These are phyloP conservation scores for Apium graveolens DNA, from an alignment of 129 eudicot species.

Conservation along the genomic window DNA sequence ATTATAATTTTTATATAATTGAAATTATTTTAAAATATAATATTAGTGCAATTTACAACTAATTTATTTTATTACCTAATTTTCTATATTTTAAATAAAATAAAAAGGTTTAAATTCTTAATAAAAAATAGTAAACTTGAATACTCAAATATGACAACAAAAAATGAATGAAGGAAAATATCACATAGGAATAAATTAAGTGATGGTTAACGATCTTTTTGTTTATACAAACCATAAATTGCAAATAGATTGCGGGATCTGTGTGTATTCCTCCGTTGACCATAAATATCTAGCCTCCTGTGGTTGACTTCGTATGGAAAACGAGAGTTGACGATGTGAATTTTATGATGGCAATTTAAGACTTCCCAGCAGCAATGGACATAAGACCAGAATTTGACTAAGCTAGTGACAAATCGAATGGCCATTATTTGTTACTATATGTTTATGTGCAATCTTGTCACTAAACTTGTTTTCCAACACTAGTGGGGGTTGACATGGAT, in stretches of 20 bases:
- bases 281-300: background rate
- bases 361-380: background rate
- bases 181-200: too few relatives aligned
- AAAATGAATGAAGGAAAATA: too few relatives aligned
- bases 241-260: background rate
- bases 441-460: background rate
- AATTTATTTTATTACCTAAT: too few relatives aligned
- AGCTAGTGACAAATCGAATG: background rate
- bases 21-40: too few relatives aligned
- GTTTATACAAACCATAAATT: background rate
- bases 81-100: too few relatives aligned
- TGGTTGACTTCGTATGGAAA: background rate
- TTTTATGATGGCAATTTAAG: background rate
- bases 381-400: background rate
- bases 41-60: too few relatives aligned
- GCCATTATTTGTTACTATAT: background rate
- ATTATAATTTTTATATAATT: too few relatives aligned
- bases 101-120: too few relatives aligned
- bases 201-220: too few relatives aligned
- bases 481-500: conserved; percentile 8
- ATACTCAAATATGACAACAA: too few relatives aligned
- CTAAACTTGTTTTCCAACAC: background rate
- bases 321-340: background rate
- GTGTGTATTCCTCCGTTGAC: background rate
- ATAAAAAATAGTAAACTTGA: too few relatives aligned